phyloP scores from a whole-genome alignment of 768 basidiomycete genomes.

The Boletus rubroflammeus region DNA sequence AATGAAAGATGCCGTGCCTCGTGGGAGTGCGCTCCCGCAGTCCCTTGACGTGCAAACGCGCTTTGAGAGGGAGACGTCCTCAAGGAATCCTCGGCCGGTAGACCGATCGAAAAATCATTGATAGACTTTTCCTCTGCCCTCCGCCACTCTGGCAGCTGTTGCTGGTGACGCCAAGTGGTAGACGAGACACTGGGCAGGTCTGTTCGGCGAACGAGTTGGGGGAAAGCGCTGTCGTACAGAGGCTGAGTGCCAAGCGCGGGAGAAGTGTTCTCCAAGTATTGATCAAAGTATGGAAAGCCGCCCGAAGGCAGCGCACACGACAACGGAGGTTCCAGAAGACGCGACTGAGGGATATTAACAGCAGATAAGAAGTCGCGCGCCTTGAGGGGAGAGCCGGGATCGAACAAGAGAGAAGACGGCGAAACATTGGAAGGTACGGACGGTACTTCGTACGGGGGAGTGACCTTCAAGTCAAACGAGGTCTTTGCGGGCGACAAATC shows the following conservation, averaged over 20 bases:
- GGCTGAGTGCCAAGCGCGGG: constrained; percentile 36
- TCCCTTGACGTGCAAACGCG: constrained; percentile 26
- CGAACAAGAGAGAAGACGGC: constrained; percentile 42
- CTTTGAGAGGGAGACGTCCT: constrained; percentile 29
- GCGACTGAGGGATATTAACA: constrained; percentile 23
- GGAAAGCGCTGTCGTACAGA: constrained; percentile 32
- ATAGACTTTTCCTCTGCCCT: constrained; percentile 32
- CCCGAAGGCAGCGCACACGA: constrained; percentile 21
- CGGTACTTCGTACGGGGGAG: constrained; percentile 48
- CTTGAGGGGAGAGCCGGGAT: constrained; percentile 39
- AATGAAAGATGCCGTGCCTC: constrained; percentile 44
- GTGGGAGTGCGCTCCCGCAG: constrained; percentile 33
- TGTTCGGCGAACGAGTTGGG: constrained; percentile 22
- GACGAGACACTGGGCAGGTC: constrained; percentile 14
- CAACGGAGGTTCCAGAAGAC: constrained; percentile 18
- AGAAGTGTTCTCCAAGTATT: constrained; percentile 45
- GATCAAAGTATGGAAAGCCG: constrained; percentile 48
- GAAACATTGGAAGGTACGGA: constrained; percentile 24
- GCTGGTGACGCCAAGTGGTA: constrained; percentile 26
- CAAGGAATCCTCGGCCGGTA: constrained; percentile 28
- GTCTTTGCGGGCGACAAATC: constrained; percentile 64
- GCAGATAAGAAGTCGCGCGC: constrained; percentile 30
- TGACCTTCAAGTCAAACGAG: constrained; percentile 53
- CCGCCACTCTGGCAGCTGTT: constrained; percentile 42
- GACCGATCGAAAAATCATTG: constrained; percentile 22